Evolutionary conservation across 2,329 filamentous ascomycete genomes (phyloP).

Genomic region (Curvularia hawaiiensis): DNA sequence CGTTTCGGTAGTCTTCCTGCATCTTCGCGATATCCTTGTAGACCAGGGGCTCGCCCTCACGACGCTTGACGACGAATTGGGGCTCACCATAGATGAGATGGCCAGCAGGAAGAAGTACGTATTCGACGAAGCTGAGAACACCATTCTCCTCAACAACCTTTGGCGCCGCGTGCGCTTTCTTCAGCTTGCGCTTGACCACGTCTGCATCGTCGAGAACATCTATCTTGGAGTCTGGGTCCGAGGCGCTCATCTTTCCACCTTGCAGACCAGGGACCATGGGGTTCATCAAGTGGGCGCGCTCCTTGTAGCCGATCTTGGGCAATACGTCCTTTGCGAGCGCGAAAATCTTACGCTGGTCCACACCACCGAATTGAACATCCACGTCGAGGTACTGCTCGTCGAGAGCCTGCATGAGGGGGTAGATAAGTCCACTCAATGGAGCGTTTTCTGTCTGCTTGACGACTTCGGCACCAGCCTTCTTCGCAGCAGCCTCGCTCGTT

Average conservation of each 20-base stretch:
- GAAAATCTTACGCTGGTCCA: conserved; percentile 90
- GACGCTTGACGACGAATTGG: conserved; percentile 71
- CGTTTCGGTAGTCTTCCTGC: conserved; percentile 78
- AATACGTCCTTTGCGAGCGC: conserved; percentile 82
- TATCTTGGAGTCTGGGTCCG: conserved; percentile 81
- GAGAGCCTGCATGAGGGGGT: conserved; percentile 86
- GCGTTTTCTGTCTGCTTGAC: conserved; percentile 89
- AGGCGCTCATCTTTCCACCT: conserved; percentile 79
- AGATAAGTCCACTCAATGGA: conserved; percentile 74
- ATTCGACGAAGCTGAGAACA: conserved; percentile 83
- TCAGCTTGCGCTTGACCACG: conserved; percentile 67
- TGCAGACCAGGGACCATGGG: conserved; percentile 86
- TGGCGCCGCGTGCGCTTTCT: conserved; percentile 81
- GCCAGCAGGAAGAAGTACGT: conserved; percentile 79
- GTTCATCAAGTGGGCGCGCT: conserved; percentile 75
- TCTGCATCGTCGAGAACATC: conserved; percentile 86
- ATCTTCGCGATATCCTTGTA: conserved; percentile 79
- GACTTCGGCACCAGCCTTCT: conserved; percentile 89
- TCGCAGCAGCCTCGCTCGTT: conserved; percentile 78
- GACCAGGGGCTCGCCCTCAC: conserved; percentile 74
- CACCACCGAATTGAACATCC: conserved; percentile 80
- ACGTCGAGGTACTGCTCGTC: conserved; percentile 84
- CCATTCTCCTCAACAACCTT: conserved; percentile 83
- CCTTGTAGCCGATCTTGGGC: conserved; percentile 82
- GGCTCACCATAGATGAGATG: conserved; percentile 61